Evolutionary conservation across 2,329 filamentous ascomycete species (phyloP).

Genomic region (Exophiala alcalophila): DNA sequence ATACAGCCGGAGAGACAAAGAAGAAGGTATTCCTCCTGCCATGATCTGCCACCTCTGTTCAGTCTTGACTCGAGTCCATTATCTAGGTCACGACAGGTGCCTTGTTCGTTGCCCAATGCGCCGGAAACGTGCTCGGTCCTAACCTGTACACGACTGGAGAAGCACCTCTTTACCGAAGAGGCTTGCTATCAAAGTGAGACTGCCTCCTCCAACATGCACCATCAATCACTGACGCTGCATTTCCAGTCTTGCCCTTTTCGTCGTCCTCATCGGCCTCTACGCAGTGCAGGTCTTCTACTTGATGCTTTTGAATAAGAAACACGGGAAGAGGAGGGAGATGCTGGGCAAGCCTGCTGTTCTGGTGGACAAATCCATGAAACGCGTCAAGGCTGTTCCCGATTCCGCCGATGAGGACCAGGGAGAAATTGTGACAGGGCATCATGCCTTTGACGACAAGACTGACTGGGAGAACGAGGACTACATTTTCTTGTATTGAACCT

Average conservation of each 20-base stretch:
- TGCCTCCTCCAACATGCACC: neutral
- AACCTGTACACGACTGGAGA: slow-evolving; percentile 62
- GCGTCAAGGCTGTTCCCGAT: slow-evolving; percentile 31
- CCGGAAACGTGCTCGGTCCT: slow-evolving; percentile 63
- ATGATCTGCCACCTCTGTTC: too few relatives aligned
- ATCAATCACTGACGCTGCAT: slow-evolving; percentile 15
- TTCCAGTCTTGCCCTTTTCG: slow-evolving; percentile 55
- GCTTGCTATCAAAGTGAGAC: slow-evolving; percentile 55
- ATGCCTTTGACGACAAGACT: slow-evolving; percentile 34
- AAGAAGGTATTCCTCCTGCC: slow-evolving; percentile 46
- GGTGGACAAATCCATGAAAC: slow-evolving; percentile 56
- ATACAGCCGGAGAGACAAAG: slow-evolving; percentile 66
- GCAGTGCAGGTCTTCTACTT: slow-evolving; percentile 33
- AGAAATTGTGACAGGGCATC: slow-evolving; percentile 28
- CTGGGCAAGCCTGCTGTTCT: slow-evolving; percentile 60
- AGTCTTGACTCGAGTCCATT: too few relatives aligned
- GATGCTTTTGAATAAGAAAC: slow-evolving; percentile 39
- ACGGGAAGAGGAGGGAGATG: slow-evolving; percentile 53
- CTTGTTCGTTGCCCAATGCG: slow-evolving; percentile 63
- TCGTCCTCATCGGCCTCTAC: slow-evolving; percentile 56
- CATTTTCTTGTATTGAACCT: slow-evolving; percentile 35
- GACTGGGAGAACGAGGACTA: slow-evolving; percentile 35
- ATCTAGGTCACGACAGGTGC: slow-evolving; percentile 59
- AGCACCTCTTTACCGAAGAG: slow-evolving; percentile 56
- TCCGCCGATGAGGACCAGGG: slow-evolving; percentile 31